phyloP scores from a whole-genome alignment of 176 grass and related monocot genomes.

The Urochloa ruziziensis region DNA sequence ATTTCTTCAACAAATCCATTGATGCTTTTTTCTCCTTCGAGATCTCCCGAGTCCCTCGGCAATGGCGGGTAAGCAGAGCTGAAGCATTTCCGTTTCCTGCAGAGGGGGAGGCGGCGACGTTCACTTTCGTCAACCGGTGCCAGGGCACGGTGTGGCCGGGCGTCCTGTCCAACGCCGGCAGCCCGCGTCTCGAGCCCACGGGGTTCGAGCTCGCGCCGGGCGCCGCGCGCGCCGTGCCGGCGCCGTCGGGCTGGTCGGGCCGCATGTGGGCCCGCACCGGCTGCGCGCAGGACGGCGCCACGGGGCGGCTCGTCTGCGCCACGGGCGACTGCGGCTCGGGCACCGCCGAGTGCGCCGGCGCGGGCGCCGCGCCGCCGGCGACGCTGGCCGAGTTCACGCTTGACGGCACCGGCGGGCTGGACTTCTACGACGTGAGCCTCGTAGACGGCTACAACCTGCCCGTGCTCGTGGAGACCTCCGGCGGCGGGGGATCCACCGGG shows the following conservation, averaged over 20 bases:
- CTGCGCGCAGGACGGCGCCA: slow-evolving; percentile 41
- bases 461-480: slow-evolving; percentile 58
- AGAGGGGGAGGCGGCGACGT: slow-evolving; percentile 53
- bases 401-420: slow-evolving; percentile 44
- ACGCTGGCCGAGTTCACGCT: slow-evolving; percentile 98
- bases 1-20: background rate
- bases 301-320: slow-evolving; percentile 51
- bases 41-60: background rate
- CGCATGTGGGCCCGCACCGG: slow-evolving; percentile 80
- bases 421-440: slow-evolving; percentile 98
- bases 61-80: background rate
- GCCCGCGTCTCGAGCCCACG: slow-evolving; percentile 52
- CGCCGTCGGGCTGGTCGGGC: slow-evolving; percentile 79
- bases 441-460: slow-evolving; percentile 93
- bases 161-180: slow-evolving; percentile 72
- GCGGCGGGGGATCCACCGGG: background rate
- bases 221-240: slow-evolving; percentile 37
- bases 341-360: slow-evolving; percentile 65
- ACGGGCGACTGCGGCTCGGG: slow-evolving; percentile 88
- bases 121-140: slow-evolving; percentile 85
- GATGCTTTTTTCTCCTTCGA: background rate
- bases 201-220: slow-evolving; percentile 75
- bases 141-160: slow-evolving; percentile 70
- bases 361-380: slow-evolving; percentile 63
- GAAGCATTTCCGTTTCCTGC: background rate